Conservation (phyloP, 495 filamentous ascomycete species). For the Podospora appendiculata region DNA sequence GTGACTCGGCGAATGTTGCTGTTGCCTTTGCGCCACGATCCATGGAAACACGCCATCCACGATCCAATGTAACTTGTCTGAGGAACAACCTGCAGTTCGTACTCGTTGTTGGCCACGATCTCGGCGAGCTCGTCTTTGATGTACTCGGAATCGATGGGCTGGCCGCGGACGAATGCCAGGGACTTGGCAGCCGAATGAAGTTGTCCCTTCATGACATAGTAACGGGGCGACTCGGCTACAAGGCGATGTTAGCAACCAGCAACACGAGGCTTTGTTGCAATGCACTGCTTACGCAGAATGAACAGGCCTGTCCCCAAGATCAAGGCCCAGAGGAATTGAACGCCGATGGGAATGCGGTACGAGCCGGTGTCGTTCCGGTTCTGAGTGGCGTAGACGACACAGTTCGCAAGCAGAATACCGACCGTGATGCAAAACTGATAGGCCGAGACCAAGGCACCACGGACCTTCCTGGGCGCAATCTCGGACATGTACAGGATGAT, state of each 20-base stretch:
- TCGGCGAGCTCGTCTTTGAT: constrained; percentile 67
- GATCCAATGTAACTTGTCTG: constrained; percentile 54
- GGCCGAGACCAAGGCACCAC: constrained; percentile 64
- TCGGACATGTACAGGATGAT: constrained; percentile 73
- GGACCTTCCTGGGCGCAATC: constrained; percentile 53
- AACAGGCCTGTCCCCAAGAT: constrained; percentile 56
- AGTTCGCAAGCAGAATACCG: constrained; percentile 63
- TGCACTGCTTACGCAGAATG: constrained; percentile 38
- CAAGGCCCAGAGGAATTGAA: constrained; percentile 65
- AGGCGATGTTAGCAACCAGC: not conserved
- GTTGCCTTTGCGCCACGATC: constrained; percentile 44
- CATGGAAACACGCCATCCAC: constrained; percentile 59
- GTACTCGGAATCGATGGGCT: constrained; percentile 54
- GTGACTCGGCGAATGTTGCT: constrained; percentile 62
- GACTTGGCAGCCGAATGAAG: constrained; percentile 53
- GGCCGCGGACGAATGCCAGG: constrained; percentile 58
- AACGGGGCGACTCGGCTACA: constrained; percentile 69
- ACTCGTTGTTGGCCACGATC: constrained; percentile 76
- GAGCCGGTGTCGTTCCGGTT: constrained; percentile 55
- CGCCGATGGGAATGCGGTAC: constrained; percentile 63
- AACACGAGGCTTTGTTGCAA: not conserved
- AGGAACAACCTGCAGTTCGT: constrained; percentile 59
- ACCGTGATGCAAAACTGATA: constrained; percentile 76
- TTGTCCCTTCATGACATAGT: constrained; percentile 64
- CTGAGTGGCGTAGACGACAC: constrained; percentile 61